phyloP scores from a whole-genome alignment of 805 yeast genomes.

The Metschnikowia gelsemii region DNA sequence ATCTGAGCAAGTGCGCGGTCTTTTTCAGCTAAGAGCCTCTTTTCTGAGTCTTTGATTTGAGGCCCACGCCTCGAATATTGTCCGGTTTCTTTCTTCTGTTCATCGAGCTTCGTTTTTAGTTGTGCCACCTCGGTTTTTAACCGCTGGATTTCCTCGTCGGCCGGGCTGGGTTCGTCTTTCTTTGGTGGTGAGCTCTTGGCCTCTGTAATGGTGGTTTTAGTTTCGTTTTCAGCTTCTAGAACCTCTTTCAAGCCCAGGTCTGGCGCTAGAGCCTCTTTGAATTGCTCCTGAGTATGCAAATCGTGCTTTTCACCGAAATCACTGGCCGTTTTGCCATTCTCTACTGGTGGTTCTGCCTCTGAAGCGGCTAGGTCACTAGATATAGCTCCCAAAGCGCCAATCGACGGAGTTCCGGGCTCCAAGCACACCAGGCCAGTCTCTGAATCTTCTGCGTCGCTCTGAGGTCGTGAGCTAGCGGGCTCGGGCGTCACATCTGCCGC shows the following conservation, averaged over 20 bases:
- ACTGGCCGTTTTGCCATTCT: too few relatives aligned
- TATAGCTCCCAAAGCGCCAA: too few relatives aligned
- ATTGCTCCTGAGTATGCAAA: too few relatives aligned
- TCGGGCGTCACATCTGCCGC: background rate
- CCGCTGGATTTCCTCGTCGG: conserved; percentile 2
- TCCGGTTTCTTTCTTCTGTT: conserved; percentile 1
- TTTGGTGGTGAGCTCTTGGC: background rate
- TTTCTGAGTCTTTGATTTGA: background rate
- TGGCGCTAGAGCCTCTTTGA: too few relatives aligned
- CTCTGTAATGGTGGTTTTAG: background rate
- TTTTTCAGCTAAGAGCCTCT: conserved; percentile 8
- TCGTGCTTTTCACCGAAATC: too few relatives aligned
- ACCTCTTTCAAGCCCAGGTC: too few relatives aligned
- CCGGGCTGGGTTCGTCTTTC: background rate
- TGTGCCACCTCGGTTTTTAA: conserved; percentile 1
- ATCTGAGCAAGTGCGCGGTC: conserved; percentile 10
- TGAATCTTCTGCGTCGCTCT: background rate
- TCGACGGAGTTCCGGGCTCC: background rate
- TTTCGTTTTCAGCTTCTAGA: background rate
- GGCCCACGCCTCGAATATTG: background rate
- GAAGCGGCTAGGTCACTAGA: too few relatives aligned
- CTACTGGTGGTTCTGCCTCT: too few relatives aligned
- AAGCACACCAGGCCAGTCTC: background rate
- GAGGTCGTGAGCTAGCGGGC: background rate
- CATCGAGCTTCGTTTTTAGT: conserved; percentile 2